A percentile compares a stretch with the other conserved stretches of the same genome.
phyloP scores from a whole-genome alignment of 2,329 filamentous ascomycete species.

The Pseudopyricularia cyperi region DNA sequence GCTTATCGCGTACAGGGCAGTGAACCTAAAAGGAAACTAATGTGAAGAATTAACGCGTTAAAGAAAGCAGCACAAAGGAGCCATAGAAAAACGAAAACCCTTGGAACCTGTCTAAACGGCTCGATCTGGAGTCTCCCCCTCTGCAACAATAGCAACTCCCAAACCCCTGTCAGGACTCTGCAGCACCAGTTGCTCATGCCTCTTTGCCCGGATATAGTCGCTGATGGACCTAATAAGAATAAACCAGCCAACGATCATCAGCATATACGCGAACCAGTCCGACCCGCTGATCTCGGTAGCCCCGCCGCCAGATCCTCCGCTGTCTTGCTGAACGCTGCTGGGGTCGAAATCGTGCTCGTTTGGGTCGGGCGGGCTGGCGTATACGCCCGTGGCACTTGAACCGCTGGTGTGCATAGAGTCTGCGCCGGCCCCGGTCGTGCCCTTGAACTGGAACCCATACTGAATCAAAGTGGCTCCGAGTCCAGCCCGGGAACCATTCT shows the following conservation, averaged over 20 bases:
- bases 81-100: constrained; percentile 1
- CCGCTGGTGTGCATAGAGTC: constrained; percentile 23
- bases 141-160: constrained; percentile 72
- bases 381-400: constrained; percentile 31
- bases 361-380: constrained; percentile 66
- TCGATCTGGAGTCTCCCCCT: constrained; percentile 67
- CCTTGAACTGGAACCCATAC: constrained; percentile 93
- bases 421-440: constrained; percentile 21
- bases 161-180: constrained; percentile 86
- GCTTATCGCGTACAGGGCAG: background rate
- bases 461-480: constrained; percentile 92
- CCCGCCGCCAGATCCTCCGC: constrained; percentile 23
- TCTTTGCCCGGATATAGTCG: constrained; percentile 75
- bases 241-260: constrained; percentile 99
- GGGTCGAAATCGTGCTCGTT: constrained; percentile 85
- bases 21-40: background rate
- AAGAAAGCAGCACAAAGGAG: background rate
- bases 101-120: constrained; percentile 43
- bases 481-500: constrained; percentile 90
- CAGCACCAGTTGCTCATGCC: constrained; percentile 85
- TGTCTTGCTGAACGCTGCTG: constrained; percentile 39
- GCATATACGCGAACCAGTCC: constrained; percentile 80
- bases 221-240: constrained; percentile 88
- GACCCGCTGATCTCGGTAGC: constrained; percentile 47
- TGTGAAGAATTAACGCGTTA: background rate